Conservation (phyloP, 345 rosid species). For the Cochlearia excelsa region DNA sequence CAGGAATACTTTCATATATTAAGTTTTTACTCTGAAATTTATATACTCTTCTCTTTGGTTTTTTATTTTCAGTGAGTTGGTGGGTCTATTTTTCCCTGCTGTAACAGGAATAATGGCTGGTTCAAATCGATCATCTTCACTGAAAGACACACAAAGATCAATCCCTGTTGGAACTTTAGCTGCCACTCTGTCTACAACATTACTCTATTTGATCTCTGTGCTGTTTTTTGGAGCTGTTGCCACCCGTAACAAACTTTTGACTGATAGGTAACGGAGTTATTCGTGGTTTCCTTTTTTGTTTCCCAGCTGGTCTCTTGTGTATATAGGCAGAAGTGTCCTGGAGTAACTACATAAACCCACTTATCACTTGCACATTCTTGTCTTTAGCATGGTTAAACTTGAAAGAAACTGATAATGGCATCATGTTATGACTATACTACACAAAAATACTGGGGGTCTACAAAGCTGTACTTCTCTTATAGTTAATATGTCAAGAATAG, state of each 20-base stretch:
- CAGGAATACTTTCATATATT: slow-evolving; percentile 9
- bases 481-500: slow-evolving; percentile 4
- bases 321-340: slow-evolving; percentile 22
- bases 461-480: slow-evolving; percentile 1
- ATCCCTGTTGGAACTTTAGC: slow-evolving; percentile 94
- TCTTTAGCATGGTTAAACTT: slow-evolving; percentile 18
- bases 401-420: slow-evolving; percentile 5
- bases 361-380: slow-evolving; percentile 13
- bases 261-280: slow-evolving; percentile 65
- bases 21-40: slow-evolving; percentile 20
- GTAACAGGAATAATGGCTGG: slow-evolving; percentile 99
- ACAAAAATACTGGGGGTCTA: slow-evolving; percentile 5
- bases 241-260: slow-evolving; percentile 79
- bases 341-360: slow-evolving; percentile 12
- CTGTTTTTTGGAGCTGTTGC: slow-evolving; percentile 88
- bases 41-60: slow-evolving; percentile 15
- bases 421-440: slow-evolving; percentile 16
- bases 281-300: slow-evolving; percentile 1
- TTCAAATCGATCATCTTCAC: slow-evolving; percentile 91
- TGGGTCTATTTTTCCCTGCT: slow-evolving; percentile 98
- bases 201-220: slow-evolving; percentile 70
- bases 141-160: slow-evolving; percentile 94
- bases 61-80: slow-evolving; percentile 61
- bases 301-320: slow-evolving; percentile 14
- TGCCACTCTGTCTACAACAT: slow-evolving; percentile 86